These are phyloP conservation scores for Cinchona pubescens DNA, from an alignment of 257 asterid genomes.

Conservation along the genomic window DNA sequence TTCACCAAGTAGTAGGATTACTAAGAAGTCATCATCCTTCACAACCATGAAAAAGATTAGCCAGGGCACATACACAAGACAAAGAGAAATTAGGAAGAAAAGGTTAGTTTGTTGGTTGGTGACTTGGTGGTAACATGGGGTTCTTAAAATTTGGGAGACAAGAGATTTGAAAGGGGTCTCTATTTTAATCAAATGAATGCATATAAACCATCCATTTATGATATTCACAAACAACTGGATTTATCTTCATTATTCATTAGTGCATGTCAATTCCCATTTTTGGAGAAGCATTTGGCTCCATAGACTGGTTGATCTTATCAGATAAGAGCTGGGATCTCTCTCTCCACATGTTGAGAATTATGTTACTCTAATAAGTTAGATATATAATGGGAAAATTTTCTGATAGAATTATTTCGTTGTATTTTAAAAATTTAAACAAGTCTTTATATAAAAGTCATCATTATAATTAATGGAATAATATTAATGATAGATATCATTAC, in stretches of 20 bases:
- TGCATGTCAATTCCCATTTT: slow-evolving; percentile 29
- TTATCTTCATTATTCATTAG: slow-evolving; percentile 16
- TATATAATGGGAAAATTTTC: too few species aligned
- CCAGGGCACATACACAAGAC: slow-evolving; percentile 18
- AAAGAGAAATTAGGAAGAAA: slow-evolving; percentile 26
- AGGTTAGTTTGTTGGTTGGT: slow-evolving; percentile 18
- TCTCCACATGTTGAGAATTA: too few species aligned
- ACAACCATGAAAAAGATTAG: slow-evolving; percentile 1
- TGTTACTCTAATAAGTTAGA: too few species aligned
- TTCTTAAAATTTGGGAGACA: slow-evolving; percentile 51
- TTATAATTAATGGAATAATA: too few species aligned
- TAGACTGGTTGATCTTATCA: slow-evolving; percentile 19
- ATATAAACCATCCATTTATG: not conserved
- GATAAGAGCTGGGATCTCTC: not conserved
- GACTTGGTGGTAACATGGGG: slow-evolving; percentile 53
- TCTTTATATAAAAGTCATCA: too few species aligned
- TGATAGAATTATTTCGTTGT: too few species aligned
- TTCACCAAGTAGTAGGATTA: not conserved
- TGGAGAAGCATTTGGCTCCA: slow-evolving; percentile 18
- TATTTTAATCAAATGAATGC: slow-evolving; percentile 15
- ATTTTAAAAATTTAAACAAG: too few species aligned
- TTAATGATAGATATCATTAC: too few species aligned
- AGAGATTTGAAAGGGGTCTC: slow-evolving; percentile 24
- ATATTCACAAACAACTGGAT: not conserved
- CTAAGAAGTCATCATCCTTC: not conserved